A percentile compares a stretch with the other conserved stretches of the same genome.
These are phyloP conservation scores for Nepenthes gracilis DNA, from an alignment of 148 eudicot species.

Conservation along the genomic window DNA sequence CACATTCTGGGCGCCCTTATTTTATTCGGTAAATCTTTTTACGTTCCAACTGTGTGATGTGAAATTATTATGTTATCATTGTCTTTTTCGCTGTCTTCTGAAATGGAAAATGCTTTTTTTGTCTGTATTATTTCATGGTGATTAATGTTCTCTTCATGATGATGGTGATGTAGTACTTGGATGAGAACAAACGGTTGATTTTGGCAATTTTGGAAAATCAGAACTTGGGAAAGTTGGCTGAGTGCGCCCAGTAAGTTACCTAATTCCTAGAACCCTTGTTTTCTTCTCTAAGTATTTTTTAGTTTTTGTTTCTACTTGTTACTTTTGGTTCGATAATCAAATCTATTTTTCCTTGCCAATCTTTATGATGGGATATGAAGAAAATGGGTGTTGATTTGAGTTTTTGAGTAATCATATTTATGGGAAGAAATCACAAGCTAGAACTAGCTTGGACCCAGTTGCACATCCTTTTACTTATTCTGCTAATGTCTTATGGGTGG, in stretches of 20 bases:
- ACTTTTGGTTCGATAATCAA: too few relatives aligned
- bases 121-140: not conserved
- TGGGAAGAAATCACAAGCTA: too few relatives aligned
- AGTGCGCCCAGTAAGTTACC: slow-evolving; percentile 67
- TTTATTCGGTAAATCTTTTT: not conserved
- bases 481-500: too few relatives aligned
- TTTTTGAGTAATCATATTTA: too few relatives aligned
- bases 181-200: slow-evolving; percentile 78
- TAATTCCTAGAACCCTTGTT: not conserved
- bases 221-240: slow-evolving; percentile 58
- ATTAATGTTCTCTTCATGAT: not conserved
- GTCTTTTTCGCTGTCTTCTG: not conserved
- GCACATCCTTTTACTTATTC: too few relatives aligned
- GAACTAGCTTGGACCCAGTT: too few relatives aligned
- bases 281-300: not conserved
- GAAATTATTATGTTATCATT: not conserved
- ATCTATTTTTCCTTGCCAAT: too few relatives aligned
- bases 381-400: too few relatives aligned
- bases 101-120: not conserved
- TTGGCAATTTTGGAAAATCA: slow-evolving; percentile 72
- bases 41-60: not conserved
- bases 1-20: not conserved
- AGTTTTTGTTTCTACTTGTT: slow-evolving; percentile 2
- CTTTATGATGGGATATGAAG: too few relatives aligned
- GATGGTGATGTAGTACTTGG: slow-evolving; percentile 52